Evolutionary conservation across 2,329 filamentous ascomycete genomes (phyloP).

Genomic region (Ilyonectria robusta): DNA sequence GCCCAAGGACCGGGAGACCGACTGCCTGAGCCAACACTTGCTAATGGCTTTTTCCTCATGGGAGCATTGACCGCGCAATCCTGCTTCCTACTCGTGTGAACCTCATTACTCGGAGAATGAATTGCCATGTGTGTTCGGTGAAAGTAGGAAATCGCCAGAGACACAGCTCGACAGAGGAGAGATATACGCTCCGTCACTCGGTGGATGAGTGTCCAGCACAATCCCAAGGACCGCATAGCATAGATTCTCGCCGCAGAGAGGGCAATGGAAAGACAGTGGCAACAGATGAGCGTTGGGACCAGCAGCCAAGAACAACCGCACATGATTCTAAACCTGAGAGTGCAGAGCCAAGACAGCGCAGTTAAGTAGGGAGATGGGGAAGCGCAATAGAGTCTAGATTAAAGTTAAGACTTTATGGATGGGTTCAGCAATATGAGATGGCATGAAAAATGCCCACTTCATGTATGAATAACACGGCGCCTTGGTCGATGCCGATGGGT

Average conservation of each 20-base stretch:
- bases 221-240: background rate
- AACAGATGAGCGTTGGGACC: slow-evolving; percentile 8
- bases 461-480: background rate
- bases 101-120: background rate
- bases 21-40: background rate
- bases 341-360: background rate
- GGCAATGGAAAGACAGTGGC: slow-evolving; percentile 10
- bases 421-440: background rate
- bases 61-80: background rate
- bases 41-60: background rate
- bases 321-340: background rate
- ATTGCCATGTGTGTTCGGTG: background rate
- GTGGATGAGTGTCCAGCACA: slow-evolving; percentile 7
- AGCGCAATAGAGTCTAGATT: background rate
- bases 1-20: slow-evolving; percentile 10
- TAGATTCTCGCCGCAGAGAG: slow-evolving; percentile 1
- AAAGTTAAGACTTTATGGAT: background rate
- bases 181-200: slow-evolving; percentile 4
- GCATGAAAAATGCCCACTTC: slow-evolving; percentile 1
- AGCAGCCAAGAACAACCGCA: slow-evolving; percentile 14
- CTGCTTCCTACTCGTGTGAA: background rate
- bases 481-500: background rate
- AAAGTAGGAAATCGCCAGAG: background rate
- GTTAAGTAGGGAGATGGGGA: background rate
- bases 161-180: background rate